A percentile compares a stretch with the other conserved stretches of the same genome.
phyloP scores from a whole-genome alignment of 2,329 filamentous ascomycete genomes.

The Cladosporium phlei region DNA sequence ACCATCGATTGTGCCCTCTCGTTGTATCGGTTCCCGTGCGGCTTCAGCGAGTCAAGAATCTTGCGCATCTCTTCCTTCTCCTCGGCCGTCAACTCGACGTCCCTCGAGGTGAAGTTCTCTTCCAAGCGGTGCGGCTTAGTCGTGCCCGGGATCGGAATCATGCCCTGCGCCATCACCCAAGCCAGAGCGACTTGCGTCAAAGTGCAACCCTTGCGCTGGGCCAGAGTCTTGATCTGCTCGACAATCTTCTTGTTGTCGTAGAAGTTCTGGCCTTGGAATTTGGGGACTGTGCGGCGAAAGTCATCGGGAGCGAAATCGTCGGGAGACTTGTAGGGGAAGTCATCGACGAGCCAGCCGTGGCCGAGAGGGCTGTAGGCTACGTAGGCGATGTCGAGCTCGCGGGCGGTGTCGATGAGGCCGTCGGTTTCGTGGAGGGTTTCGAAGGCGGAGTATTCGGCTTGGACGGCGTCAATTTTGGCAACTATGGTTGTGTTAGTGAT shows the following conservation, averaged over 20 bases:
- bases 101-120: slow-evolving; percentile 57
- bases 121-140: slow-evolving; percentile 51
- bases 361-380: slow-evolving; percentile 68
- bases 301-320: slow-evolving; percentile 32
- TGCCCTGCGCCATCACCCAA: slow-evolving; percentile 55
- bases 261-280: slow-evolving; percentile 62
- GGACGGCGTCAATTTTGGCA: slow-evolving; percentile 45
- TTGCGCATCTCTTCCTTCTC: slow-evolving; percentile 6
- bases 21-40: slow-evolving; percentile 34
- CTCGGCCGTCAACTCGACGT: slow-evolving; percentile 42
- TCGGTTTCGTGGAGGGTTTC: slow-evolving; percentile 19
- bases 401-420: slow-evolving; percentile 38
- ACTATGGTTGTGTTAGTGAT: slow-evolving; percentile 19
- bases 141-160: slow-evolving; percentile 65
- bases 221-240: slow-evolving; percentile 54
- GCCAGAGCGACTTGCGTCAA: slow-evolving; percentile 61
- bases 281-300: slow-evolving; percentile 44
- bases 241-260: slow-evolving; percentile 62
- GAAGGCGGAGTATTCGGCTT: slow-evolving; percentile 52
- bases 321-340: slow-evolving; percentile 37
- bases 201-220: slow-evolving; percentile 55
- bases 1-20: slow-evolving; percentile 15
- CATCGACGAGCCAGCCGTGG: slow-evolving; percentile 50
- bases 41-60: slow-evolving; percentile 15
- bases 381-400: slow-evolving; percentile 58